Evolutionary conservation across 192 early-diverging fungal species (phyloP).

Genomic region (Entomortierella beljakovae): DNA sequence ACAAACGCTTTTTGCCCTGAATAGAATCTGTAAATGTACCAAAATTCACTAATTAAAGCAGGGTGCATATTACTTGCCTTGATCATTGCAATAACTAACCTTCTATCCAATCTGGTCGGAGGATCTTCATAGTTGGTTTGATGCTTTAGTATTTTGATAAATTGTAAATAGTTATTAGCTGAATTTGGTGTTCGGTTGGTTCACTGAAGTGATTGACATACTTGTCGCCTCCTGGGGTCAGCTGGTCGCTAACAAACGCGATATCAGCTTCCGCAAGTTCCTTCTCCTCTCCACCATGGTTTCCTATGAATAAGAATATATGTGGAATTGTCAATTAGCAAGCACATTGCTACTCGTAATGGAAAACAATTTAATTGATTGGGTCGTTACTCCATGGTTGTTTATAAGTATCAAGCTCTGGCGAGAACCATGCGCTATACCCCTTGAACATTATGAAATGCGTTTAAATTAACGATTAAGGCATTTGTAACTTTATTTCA

Average conservation of each 20-base stretch:
- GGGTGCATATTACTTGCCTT: no score
- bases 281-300: conserved; percentile 14
- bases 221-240: neutral
- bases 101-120: conserved; percentile 47
- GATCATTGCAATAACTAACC: conserved; percentile 8
- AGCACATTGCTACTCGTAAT: no score
- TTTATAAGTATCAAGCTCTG: conserved; percentile 23
- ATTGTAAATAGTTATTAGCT: no score
- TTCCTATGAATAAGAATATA: conserved; percentile 4
- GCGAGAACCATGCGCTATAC: conserved; percentile 40
- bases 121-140: conserved; percentile 31
- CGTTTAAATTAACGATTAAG: no score
- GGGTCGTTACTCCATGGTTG: conserved; percentile 17
- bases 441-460: conserved; percentile 11
- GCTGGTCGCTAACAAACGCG: conserved; percentile 28
- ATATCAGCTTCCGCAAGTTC: conserved; percentile 30
- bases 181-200: neutral
- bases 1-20: conserved; percentile 12
- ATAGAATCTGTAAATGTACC: conserved; percentile 27
- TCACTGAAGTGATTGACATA: neutral
- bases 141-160: neutral
- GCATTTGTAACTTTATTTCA: no score
- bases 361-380: neutral
- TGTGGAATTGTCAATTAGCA: no score
- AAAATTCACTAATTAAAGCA: no score